Conservation (phyloP, 139 green algal genomes). For the Tetradesmus obliquus region DNA sequence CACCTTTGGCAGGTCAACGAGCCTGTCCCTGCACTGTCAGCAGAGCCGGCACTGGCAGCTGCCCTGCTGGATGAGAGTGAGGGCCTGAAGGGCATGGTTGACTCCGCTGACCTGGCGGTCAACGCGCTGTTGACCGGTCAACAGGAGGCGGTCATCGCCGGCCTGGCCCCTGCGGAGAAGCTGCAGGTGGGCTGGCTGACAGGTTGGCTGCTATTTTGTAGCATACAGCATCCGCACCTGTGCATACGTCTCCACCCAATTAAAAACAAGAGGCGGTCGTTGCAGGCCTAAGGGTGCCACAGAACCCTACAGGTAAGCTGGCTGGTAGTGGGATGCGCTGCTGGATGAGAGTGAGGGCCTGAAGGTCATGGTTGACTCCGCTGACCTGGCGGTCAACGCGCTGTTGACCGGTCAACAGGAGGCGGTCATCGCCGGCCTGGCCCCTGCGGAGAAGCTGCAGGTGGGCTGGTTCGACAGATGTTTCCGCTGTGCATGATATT, state of each 20-base stretch:
- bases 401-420: slow-evolving; percentile 21
- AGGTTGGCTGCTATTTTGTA: too few relatives aligned
- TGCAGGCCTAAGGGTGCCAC: too few relatives aligned
- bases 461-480: too few relatives aligned
- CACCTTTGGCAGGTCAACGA: slow-evolving; percentile 41
- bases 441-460: not conserved
- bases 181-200: not conserved
- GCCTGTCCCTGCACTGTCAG: slow-evolving; percentile 14
- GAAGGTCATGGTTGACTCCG: not conserved
- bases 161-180: not conserved
- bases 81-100: slow-evolving; percentile 9
- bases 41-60: slow-evolving; percentile 23
- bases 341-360: slow-evolving; percentile 3
- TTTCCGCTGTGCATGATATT: too few relatives aligned
- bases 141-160: slow-evolving; percentile 7
- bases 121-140: not conserved
- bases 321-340: too few relatives aligned
- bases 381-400: slow-evolving; percentile 14
- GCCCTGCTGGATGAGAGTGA: not conserved
- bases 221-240: too few relatives aligned
- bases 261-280: too few relatives aligned
- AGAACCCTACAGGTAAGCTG: too few relatives aligned
- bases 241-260: too few relatives aligned
- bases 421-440: not conserved
- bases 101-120: slow-evolving; percentile 9